Conservation (phyloP, 345 rosid genomes). For the Dovyalis caffra region DNA sequence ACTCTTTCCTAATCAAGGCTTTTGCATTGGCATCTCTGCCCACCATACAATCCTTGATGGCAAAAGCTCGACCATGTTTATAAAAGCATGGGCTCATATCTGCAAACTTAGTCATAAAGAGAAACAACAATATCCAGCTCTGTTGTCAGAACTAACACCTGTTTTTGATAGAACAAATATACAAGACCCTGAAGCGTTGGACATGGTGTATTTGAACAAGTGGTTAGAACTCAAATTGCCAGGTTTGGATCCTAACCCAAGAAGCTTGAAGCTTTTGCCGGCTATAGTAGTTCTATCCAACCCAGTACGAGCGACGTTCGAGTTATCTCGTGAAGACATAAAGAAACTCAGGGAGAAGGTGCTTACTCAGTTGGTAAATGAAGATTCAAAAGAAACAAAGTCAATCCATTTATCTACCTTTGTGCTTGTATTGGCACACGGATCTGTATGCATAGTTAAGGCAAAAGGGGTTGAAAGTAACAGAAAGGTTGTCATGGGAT, state of each 20-base stretch:
- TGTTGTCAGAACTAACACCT: neutral
- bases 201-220: neutral
- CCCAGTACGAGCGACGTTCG: neutral
- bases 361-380: too few relatives aligned
- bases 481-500: neutral
- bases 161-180: neutral
- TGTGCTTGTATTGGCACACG: neutral
- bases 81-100: conserved; percentile 4
- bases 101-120: neutral
- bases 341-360: too few relatives aligned
- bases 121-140: too few relatives aligned
- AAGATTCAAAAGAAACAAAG: neutral
- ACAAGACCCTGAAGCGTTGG: neutral
- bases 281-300: neutral
- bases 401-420: neutral
- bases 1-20: neutral
- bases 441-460: neutral
- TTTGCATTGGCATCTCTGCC: neutral
- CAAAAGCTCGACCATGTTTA: neutral
- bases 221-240: neutral
- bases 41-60: conserved; percentile 12
- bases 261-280: neutral
- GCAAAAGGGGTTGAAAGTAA: neutral
- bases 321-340: neutral
- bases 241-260: neutral